Conservation (phyloP, 169 alveolate species). For the Fabrea salina region DNA sequence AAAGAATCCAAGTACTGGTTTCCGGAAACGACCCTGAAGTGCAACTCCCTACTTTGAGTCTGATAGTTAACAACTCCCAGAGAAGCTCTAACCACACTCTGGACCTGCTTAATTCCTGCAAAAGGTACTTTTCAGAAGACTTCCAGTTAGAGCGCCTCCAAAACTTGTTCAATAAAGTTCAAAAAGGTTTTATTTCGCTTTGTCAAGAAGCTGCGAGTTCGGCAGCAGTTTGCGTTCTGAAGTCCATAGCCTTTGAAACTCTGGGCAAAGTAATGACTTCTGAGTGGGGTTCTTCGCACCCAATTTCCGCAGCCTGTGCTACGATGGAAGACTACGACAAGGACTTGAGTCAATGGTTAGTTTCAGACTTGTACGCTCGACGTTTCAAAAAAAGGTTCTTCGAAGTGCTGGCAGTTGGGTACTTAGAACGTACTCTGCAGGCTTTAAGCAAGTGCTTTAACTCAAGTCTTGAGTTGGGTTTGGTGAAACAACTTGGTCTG, state of each 20-base stretch:
- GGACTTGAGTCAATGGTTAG: neutral
- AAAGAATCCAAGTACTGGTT: neutral
- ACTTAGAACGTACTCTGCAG: neutral
- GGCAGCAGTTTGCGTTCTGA: neutral
- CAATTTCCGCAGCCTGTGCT: slow-evolving; percentile 17
- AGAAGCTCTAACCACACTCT: neutral
- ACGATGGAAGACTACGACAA: slow-evolving; percentile 14
- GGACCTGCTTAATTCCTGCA: slow-evolving; percentile 14
- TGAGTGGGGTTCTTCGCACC: neutral
- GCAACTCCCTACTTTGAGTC: slow-evolving; percentile 16
- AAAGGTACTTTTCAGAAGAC: neutral
- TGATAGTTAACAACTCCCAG: neutral
- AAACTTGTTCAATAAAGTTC: neutral
- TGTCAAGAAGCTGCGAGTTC: neutral
- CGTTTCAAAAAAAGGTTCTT: neutral
- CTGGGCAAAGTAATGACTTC: neutral
- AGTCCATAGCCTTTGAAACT: slow-evolving; percentile 14
- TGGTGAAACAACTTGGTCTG: neutral
- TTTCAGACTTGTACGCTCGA: neutral
- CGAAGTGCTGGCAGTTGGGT: neutral
- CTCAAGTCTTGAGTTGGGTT: neutral
- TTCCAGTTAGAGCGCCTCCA: slow-evolving; percentile 16
- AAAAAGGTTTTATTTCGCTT: neutral
- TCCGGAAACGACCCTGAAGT: neutral
- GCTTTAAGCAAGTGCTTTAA: neutral